Evolutionary conservation across 352 stramenopile genomes (phyloP), one percentile per base, ranked within the genome.

Genomic region (Globisporangium spinosum): DNA sequence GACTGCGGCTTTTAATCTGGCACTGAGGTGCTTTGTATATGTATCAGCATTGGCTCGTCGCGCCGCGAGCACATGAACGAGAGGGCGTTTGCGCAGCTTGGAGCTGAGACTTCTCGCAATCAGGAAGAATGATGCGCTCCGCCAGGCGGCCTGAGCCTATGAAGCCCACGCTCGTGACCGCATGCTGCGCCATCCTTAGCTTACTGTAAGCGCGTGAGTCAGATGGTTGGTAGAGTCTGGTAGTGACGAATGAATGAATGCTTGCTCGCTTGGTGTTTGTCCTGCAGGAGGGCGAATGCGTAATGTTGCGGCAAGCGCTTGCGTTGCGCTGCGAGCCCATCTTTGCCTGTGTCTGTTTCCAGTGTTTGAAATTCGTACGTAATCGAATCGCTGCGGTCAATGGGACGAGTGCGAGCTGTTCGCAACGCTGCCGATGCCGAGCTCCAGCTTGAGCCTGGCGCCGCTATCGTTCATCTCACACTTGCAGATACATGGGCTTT

Each of bases 111-210:
- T 45, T 45, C 38, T 45, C 38, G 38, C 38, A 45, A 45, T 45
- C 38, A 45, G 12, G 38, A 20, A 13, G 38, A 45, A 45, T 45
- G 13, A 43, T 43, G 35, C 75, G 71, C 70, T 91, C 83, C 29
- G 83, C 83, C 47, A 91, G 65, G 4, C 76, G 81, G 8, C 83
- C 83, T 3, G 83, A 89, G 69, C 81, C 83, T 64, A 91, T 87
- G 74, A 91, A 90, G 27, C 83, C 83, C 43, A 91, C 77, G 58
- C 83, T 89, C n/a, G 79, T 84, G 67, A 89, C 77, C 5, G 76
- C 64, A 27, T 67, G 62, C 51, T 58, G 65, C 22, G 69, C 65
- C 34, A 67, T 67, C 22, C 32, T 9, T 27, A 7, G 25, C 25
- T 27, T 27, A 6, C 20, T 55, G 35, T 22, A 22, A 4, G 2